A percentile compares a stretch with the other conserved stretches of the same genome.
phyloP scores from a whole-genome alignment of 345 rosid species.

The Eucalyptus sideroxylon region DNA sequence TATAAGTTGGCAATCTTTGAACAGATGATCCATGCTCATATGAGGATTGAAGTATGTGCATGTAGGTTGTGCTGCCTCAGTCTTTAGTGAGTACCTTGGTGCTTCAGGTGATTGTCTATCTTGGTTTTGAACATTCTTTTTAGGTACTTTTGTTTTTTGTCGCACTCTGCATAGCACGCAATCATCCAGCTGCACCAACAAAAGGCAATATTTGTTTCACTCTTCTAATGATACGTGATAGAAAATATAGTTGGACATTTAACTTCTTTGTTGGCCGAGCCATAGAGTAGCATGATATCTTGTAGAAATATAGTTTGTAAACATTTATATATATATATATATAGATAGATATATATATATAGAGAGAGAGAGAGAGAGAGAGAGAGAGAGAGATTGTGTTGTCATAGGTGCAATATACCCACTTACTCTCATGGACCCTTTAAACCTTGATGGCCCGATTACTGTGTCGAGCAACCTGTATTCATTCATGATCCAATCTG shows the following conservation, averaged over 20 bases:
- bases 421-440: conserved; percentile 48
- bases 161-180: conserved; percentile 46
- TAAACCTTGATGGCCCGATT: conserved; percentile 5
- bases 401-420: not conserved
- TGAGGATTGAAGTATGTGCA: not conserved
- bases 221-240: not conserved
- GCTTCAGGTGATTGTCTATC: not conserved
- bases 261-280: not conserved
- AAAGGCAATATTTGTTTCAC: not conserved
- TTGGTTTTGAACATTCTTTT: not conserved
- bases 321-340: not conserved
- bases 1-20: conserved; percentile 17
- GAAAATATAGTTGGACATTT: not conserved
- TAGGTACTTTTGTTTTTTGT: not conserved
- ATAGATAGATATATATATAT: too few species aligned
- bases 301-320: not conserved
- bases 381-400: not conserved
- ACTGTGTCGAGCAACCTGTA: conserved; percentile 18
- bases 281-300: not conserved
- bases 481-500: conserved; percentile 46
- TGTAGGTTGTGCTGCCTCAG: not conserved
- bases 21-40: conserved; percentile 19
- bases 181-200: conserved; percentile 27
- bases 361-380: not conserved
- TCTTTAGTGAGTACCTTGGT: not conserved